These are phyloP conservation scores for Neurospora hispaniola DNA, from an alignment of 495 filamentous ascomycete genomes.

Conservation along the genomic window DNA sequence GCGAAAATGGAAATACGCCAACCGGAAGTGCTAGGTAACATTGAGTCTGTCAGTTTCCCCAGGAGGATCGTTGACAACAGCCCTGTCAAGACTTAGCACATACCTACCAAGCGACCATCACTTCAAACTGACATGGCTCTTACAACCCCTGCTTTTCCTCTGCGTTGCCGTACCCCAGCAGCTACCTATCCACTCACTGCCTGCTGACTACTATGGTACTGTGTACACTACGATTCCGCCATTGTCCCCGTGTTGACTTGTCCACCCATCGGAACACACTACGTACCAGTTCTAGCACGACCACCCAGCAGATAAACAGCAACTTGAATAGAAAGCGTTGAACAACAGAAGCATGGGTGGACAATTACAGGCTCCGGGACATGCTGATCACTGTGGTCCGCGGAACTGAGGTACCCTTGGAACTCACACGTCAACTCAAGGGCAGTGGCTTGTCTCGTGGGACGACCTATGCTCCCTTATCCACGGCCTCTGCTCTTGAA, in stretches of 20 bases:
- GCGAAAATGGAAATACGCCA: not conserved
- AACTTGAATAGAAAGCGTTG: not conserved
- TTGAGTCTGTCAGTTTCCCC: not conserved
- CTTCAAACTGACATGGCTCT: conserved; percentile 6
- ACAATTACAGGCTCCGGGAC: not conserved
- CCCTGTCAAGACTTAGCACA: conserved; percentile 5
- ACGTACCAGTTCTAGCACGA: not conserved
- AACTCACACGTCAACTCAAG: not conserved
- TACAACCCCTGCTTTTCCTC: conserved; percentile 7
- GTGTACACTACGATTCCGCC: not conserved
- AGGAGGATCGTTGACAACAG: not conserved
- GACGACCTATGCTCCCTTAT: not conserved
- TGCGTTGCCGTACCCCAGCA: conserved; percentile 14
- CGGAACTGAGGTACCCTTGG: not conserved
- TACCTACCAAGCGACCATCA: conserved; percentile 15
- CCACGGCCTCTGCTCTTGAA: not conserved
- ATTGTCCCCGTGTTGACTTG: not conserved
- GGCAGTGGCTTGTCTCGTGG: not conserved
- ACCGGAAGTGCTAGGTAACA: not conserved
- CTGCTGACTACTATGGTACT: conserved; percentile 5
- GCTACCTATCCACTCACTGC: conserved; percentile 8
- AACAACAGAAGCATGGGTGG: not conserved
- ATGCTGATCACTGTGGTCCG: not conserved
- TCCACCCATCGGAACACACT: not conserved
- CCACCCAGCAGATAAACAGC: not conserved